Conservation (phyloP, 2,329 filamentous ascomycete genomes). For the Uncinocarpus reesii region DNA sequence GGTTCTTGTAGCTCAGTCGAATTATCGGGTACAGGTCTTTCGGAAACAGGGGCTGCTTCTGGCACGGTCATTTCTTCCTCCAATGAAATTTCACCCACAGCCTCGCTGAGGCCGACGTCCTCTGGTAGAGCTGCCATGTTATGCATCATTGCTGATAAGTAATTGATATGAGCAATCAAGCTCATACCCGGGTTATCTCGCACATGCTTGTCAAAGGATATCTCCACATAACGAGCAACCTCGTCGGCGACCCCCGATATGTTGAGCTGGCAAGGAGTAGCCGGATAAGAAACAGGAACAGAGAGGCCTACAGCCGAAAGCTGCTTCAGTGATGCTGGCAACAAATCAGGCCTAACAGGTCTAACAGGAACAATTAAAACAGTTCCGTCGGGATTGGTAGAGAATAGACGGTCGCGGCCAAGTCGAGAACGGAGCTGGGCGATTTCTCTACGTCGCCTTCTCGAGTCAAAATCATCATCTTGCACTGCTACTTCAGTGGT, state of each 20-base stretch:
- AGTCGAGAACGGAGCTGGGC: constrained; percentile 44
- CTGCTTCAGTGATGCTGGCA: constrained; percentile 51
- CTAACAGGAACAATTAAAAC: constrained; percentile 62
- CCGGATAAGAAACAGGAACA: constrained; percentile 61
- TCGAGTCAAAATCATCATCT: not conserved
- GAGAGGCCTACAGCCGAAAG: constrained; percentile 57
- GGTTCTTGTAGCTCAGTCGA: not conserved
- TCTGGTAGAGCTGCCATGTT: constrained; percentile 49
- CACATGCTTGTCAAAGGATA: constrained; percentile 46
- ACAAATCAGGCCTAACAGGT: constrained; percentile 49
- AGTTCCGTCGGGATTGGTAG: constrained; percentile 58
- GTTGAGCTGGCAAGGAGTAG: constrained; percentile 56
- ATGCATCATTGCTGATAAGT: constrained; percentile 61
- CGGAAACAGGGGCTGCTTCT: not conserved
- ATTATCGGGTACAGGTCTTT: not conserved
- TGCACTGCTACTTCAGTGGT: too few species aligned
- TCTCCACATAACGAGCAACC: constrained; percentile 54
- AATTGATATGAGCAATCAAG: constrained; percentile 65
- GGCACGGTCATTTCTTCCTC: not conserved
- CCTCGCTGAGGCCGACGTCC: constrained; percentile 16
- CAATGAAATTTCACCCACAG: constrained; percentile 2
- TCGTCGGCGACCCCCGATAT: constrained; percentile 53
- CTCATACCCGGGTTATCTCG: constrained; percentile 45
- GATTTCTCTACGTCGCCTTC: constrained; percentile 14
- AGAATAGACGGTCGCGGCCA: constrained; percentile 55